These are phyloP conservation scores for Alternaria brassicae DNA, from an alignment of 2,329 filamentous ascomycete genomes.

Conservation along the genomic window DNA sequence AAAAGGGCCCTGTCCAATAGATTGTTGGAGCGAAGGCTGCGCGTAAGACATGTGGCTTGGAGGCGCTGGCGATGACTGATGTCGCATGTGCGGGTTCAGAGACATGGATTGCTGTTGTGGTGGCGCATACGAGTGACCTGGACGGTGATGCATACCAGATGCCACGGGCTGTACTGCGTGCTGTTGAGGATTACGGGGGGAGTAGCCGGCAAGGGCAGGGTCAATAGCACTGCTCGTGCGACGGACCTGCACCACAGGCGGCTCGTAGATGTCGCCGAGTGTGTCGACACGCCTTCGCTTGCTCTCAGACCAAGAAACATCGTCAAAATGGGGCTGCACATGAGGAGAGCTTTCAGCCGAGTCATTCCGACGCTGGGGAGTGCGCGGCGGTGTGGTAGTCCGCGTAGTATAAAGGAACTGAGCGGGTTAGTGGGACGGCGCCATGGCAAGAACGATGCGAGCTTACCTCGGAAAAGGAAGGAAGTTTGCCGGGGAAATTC, in stretches of 20 bases:
- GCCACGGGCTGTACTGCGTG: slow-evolving; percentile 8
- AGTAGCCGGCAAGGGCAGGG: slow-evolving; percentile 29
- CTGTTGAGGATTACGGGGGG: slow-evolving; percentile 17
- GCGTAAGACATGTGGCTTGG: slow-evolving; percentile 27
- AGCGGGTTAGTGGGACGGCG: slow-evolving; percentile 12
- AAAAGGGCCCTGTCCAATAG: slow-evolving; percentile 17
- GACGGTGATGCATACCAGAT: slow-evolving; percentile 34
- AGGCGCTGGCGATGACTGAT: slow-evolving; percentile 37
- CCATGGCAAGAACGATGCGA: not conserved
- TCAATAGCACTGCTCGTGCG: slow-evolving; percentile 34
- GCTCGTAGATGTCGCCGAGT: slow-evolving; percentile 33
- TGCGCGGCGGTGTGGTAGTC: slow-evolving; percentile 45
- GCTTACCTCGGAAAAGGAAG: slow-evolving; percentile 41
- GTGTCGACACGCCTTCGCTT: slow-evolving; percentile 42
- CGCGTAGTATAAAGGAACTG: slow-evolving; percentile 39
- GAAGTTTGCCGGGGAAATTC: slow-evolving; percentile 32
- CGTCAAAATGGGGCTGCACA: slow-evolving; percentile 38
- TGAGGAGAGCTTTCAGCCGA: slow-evolving; percentile 41
- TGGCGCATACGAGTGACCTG: slow-evolving; percentile 37
- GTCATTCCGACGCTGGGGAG: slow-evolving; percentile 37
- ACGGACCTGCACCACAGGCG: slow-evolving; percentile 21
- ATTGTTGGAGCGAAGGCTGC: slow-evolving; percentile 16
- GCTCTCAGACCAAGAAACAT: slow-evolving; percentile 35
- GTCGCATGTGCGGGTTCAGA: slow-evolving; percentile 29
- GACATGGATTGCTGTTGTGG: slow-evolving; percentile 13